Percentiles rank a stretch among this genome's conserved stretches.
Conservation (phyloP, 169 alveolate genomes). For the Plasmodium relictum region DNA sequence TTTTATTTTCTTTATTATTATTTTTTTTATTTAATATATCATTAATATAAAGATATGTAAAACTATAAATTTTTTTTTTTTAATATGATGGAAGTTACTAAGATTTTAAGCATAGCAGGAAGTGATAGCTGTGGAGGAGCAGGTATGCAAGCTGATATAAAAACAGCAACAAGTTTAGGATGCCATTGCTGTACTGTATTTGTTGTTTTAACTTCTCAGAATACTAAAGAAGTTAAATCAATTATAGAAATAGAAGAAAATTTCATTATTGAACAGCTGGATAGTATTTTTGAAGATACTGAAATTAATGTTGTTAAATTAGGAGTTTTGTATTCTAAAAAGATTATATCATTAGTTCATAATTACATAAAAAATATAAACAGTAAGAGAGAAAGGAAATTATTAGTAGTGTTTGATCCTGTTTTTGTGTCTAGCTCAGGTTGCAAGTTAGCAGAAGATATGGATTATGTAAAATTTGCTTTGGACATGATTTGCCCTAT, state of each 20-base stretch:
- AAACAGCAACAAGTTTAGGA: constrained; percentile 62
- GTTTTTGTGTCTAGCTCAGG: constrained; percentile 63
- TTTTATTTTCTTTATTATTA: too few relatives aligned
- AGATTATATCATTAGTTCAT: constrained; percentile 34
- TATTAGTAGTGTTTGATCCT: constrained; percentile 54
- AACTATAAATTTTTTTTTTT: not conserved
- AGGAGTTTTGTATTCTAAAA: constrained; percentile 55
- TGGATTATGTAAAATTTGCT: constrained; percentile 48
- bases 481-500: constrained; percentile 39
- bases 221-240: constrained; percentile 43
- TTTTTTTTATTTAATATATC: not conserved
- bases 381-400: constrained; percentile 41
- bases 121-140: constrained; percentile 70
- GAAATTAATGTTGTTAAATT: constrained; percentile 46
- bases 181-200: constrained; percentile 56
- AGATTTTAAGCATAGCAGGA: constrained; percentile 64
- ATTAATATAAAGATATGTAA: not conserved
- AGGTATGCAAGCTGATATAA: constrained; percentile 61
- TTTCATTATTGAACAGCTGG: constrained; percentile 44
- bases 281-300: constrained; percentile 37
- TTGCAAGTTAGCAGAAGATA: constrained; percentile 29
- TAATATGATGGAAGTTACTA: constrained; percentile 24
- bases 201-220: constrained; percentile 57
- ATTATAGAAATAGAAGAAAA: constrained; percentile 52
- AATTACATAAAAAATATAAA: constrained; percentile 34